Evolutionary conservation across 1,139 yeast genomes (phyloP).

Genomic region (Candida sanyaensis): DNA sequence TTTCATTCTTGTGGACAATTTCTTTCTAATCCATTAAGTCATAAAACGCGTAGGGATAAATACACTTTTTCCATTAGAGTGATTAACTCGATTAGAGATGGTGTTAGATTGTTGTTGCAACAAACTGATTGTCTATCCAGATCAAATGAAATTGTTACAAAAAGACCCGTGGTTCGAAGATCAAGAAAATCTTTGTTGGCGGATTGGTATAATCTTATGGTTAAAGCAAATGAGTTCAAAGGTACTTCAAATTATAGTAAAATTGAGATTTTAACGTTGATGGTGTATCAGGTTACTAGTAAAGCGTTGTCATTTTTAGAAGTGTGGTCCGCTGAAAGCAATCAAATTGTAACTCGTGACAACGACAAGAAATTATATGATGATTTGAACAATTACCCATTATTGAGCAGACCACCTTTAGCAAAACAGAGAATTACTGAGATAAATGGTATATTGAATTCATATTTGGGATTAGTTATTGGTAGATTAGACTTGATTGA

Average conservation of each 20-base stretch:
- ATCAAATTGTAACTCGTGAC: constrained; percentile 38
- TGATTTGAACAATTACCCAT: constrained; percentile 45
- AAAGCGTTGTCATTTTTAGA: constrained; percentile 74
- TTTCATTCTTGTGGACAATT: constrained; percentile 77
- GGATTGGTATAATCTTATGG: constrained; percentile 88
- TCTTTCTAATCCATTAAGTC: constrained; percentile 66
- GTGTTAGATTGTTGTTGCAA: constrained; percentile 75
- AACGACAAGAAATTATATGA: constrained; percentile 21
- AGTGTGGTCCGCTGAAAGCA: constrained; percentile 69
- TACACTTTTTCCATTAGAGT: constrained; percentile 48
- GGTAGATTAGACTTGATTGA: constrained; percentile 78
- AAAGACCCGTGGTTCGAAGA: constrained; percentile 67
- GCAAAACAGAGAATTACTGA: constrained; percentile 75
- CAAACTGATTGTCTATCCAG: constrained; percentile 84
- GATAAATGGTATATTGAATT: constrained; percentile 66
- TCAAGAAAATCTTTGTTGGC: constrained; percentile 80
- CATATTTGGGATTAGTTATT: constrained; percentile 69
- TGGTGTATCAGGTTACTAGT: constrained; percentile 73
- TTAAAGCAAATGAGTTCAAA: constrained; percentile 81
- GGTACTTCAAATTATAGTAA: constrained; percentile 67
- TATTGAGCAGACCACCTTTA: constrained; percentile 58
- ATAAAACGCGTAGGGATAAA: constrained; percentile 39
- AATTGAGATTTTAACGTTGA: constrained; percentile 68
- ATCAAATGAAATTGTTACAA: constrained; percentile 74
- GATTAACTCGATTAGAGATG: constrained; percentile 65